Evolutionary conservation across 306 rosid species (phyloP), one percentile per base, ranked within the genome.

Genomic region (Sindora glabra): DNA sequence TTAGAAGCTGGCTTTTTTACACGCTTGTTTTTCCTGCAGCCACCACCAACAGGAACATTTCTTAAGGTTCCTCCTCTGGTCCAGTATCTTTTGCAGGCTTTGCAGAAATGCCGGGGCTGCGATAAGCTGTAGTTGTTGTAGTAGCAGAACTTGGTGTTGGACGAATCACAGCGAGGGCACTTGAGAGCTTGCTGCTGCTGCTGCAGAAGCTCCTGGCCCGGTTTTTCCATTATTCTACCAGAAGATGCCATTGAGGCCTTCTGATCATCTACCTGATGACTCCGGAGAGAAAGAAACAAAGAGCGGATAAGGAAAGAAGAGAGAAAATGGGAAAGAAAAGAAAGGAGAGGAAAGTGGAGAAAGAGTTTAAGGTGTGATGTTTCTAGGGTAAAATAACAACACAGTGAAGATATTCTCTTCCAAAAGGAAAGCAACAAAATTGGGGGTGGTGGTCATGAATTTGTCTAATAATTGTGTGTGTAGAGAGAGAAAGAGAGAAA

Each of bases 61-160:
- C 98, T 71, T 19, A 92, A 81, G 40, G 98, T 92, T 8, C 98
- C 98, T 5, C 96, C 98, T 67, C 92, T 70, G 18, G 98, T 92
- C 98, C 98, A 92, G 62, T 92, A 92, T 15, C 98, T 78, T 67
- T 92, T 92, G 76, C 98, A 92, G 69, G 98, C 91, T 78, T 92
- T 92, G 81, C 98, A 92, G 64, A 92, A 92, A 76, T 92, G 94
- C 23, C 98, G 56, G 2, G 98, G 98, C 73, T 92, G 98, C 9
- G 98, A 88, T 62, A 92, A 63, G 73, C 95, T 92, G 69, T 92
- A 92, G 73, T 92, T 92, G 86, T 92, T 92, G 82, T 92, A 92
- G 73, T 92, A 92, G 22, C 98, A 92, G 67, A 92, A 92, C 72
- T 92, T 92, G 5, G 98, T 92, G 83, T 92, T 88, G 1, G 94